Base-by-base conservation (phyloP, 257 asterid genomes). In the Fraxinus americana region DNA sequence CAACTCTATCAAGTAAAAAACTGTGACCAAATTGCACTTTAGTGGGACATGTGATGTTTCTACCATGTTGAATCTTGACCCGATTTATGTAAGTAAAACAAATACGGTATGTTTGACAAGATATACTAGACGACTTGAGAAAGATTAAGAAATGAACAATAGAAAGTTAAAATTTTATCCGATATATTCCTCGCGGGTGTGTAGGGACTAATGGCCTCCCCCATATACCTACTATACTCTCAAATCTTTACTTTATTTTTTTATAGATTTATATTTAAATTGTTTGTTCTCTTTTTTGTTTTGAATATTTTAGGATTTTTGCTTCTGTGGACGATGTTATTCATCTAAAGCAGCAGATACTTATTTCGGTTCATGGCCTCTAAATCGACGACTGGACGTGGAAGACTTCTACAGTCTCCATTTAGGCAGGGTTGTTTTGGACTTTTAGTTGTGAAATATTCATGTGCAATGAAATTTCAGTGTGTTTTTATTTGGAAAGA, bases 251-350 rank as follows among this genome's bases (percentile, higher is more conserved):
- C 45, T 2, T 39, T 36, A 1, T 70, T 14, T 59, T 3, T 12
- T 0, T 27, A 27, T 75, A 48, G 27, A 23, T 36, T 19, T 52
- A 3, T 52, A 52, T 19, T 16, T 17, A 61, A 25, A 10, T 25
- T 63, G 36, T 63, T 63, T 14, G 7, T 9, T 63, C 36, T 70
- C 7, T 43, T 41, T 25, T 71, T 8, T 0, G 1, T 70, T 25
- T n/a, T 48, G 30, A 12, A 32, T 70, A 29, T 80, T 73, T 36
- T 88, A 89, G 96, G 96, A 38, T 69, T 89, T 29, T 52, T 91
- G 80, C 73, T 89, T 17, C n/a, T 84, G 32, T 86, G 87, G 90
- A 67, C 79, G 79, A 67, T 82, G 43, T 50, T 78, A 74, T 76
- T 83, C 79, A 23, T 75, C 12, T 85, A 75, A 82, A 85, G 82